Conservation (phyloP, 1,284 basidiomycete genomes). For the Ganoderma leucocontextum region DNA sequence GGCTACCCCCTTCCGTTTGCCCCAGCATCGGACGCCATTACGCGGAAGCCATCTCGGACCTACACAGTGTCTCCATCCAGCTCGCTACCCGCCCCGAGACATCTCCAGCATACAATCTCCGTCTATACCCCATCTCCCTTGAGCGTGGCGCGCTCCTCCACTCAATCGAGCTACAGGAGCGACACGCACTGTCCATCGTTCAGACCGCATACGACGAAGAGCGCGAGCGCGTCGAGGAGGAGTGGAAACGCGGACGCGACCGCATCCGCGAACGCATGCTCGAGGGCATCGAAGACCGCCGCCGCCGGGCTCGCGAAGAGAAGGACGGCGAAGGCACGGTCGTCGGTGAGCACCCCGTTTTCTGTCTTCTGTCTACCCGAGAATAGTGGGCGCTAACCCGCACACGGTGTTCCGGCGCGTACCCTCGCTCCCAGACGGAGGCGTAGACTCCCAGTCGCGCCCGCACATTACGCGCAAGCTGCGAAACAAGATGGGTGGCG, state of each 20-base stretch:
- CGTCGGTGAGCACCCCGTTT: slow-evolving; percentile 54
- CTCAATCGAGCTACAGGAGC: slow-evolving; percentile 70
- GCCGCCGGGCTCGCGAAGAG: slow-evolving; percentile 78
- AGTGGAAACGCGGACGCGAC: slow-evolving; percentile 76
- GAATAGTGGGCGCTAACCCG: slow-evolving; percentile 14
- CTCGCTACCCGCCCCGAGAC: slow-evolving; percentile 73
- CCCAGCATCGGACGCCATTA: slow-evolving; percentile 57
- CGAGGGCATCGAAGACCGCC: slow-evolving; percentile 84
- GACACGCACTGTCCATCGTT: slow-evolving; percentile 65
- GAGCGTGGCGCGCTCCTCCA: slow-evolving; percentile 78
- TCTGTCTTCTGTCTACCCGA: neutral
- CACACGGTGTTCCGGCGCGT: neutral
- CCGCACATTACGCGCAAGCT: slow-evolving; percentile 84
- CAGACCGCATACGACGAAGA: slow-evolving; percentile 81
- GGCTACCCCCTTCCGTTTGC: neutral
- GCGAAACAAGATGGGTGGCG: slow-evolving; percentile 70
- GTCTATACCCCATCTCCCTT: slow-evolving; percentile 73
- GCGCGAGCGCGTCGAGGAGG: slow-evolving; percentile 76
- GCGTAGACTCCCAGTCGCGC: slow-evolving; percentile 75
- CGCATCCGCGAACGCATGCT: slow-evolving; percentile 75
- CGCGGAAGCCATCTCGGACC: slow-evolving; percentile 59
- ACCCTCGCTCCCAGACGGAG: slow-evolving; percentile 55
- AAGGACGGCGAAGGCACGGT: slow-evolving; percentile 81
- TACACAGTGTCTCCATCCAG: slow-evolving; percentile 64
- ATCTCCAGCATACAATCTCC: slow-evolving; percentile 68